phyloP scores from a whole-genome alignment of 2,329 filamentous ascomycete genomes.

The Thielaviopsis punctulata region DNA sequence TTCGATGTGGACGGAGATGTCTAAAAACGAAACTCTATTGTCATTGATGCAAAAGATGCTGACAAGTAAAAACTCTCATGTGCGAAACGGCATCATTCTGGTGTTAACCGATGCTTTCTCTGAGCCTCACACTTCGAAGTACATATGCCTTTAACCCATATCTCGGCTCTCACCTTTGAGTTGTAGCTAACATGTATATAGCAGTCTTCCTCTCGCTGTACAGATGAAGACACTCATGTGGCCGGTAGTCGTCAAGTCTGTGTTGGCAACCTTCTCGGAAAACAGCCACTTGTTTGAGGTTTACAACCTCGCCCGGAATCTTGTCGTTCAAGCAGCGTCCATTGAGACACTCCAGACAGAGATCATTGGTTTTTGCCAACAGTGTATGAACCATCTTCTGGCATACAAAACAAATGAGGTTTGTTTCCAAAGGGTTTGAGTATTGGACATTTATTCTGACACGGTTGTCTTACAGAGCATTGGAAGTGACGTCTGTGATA shows the following conservation, averaged over 20 bases:
- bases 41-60: neutral
- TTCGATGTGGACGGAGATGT: neutral
- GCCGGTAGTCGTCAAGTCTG: neutral
- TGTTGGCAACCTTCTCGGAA: neutral
- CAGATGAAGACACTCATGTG: neutral
- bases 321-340: neutral
- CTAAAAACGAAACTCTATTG: neutral
- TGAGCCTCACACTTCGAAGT: neutral
- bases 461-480: neutral
- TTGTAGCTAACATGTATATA: neutral
- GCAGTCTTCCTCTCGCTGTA: too few species aligned
- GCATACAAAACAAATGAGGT: conserved; percentile 12
- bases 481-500: neutral
- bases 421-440: conserved; percentile 15
- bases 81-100: neutral
- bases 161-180: neutral
- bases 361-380: neutral
- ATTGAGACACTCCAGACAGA: neutral
- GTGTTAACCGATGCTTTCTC: too few species aligned
- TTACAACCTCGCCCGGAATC: neutral
- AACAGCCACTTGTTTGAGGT: neutral
- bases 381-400: neutral
- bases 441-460: neutral
- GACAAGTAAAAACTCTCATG: neutral
- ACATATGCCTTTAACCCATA: neutral